Evolutionary conservation across 176 grass and related monocot genomes (phyloP), one percentile per base, ranked within the genome.

Genomic region (Guadua angustifolia): DNA sequence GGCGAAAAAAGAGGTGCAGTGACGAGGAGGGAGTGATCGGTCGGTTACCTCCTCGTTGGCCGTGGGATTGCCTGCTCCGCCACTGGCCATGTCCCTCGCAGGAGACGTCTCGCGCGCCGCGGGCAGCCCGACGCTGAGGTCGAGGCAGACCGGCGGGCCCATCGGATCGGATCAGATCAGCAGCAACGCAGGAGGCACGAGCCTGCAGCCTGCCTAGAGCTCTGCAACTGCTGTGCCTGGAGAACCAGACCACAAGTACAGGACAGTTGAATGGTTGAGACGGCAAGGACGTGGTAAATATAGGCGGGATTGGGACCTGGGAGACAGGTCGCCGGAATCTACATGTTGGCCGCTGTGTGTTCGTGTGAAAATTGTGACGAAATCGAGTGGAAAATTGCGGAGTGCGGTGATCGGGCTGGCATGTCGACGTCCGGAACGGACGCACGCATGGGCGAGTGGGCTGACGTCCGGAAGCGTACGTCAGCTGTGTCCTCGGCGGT

Each of bases 101-200:
- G 68, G 33, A 63, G 72, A 50, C 24, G 51, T 66, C 45, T 78
- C 67, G 38, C 46, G 44, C 1, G 44, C 56, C 33, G 69, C n/a
- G 1, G 62, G 51, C 38, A 69, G 87, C 4, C 95, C 95, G 72
- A 93, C 82, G 83, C 63, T 74, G 71, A 98, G 92, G 73, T 92
- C 93, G 21, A 98, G 83, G 65, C 89, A 93, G 2, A 93, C 74
- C 2, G 91, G 80, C 21, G 86, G 72, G 82, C 12, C 92, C 95
- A 93, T 97, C 13, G 62, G 53, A 93, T 97, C 13, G 62, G 53
- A 52, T 18, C 50, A 52, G 69, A 39, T 38, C 50, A 69, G 22
- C 78, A 52, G 59, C 75, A 49, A 45, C 16, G 13, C 7, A 38
- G 14, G 63, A 73, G 47, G 8, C 35, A 4, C 11, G 39, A 51